Evolutionary conservation across 192 early-diverging fungal species (phyloP).

Genomic region (Diversispora eburnea): DNA sequence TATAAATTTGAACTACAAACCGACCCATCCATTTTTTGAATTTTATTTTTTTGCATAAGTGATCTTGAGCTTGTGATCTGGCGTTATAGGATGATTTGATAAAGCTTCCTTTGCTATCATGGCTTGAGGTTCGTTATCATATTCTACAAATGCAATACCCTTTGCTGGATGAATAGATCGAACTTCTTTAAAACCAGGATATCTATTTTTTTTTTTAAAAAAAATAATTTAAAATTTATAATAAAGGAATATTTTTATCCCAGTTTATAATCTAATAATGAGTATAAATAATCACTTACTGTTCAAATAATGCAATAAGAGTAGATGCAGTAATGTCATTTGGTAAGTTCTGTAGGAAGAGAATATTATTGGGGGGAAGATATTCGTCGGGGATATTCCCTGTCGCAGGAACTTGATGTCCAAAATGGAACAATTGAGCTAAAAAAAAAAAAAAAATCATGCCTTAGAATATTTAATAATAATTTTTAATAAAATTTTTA

Average conservation of each 20-base stretch:
- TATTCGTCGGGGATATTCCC: slow-evolving; percentile 64
- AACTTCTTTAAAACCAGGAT: slow-evolving; percentile 92
- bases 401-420: slow-evolving; percentile 27
- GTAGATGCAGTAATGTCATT: slow-evolving; percentile 61
- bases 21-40: not conserved
- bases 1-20: too few species aligned
- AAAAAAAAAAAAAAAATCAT: slow-evolving; percentile 6
- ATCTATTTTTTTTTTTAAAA: slow-evolving; percentile 32
- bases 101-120: slow-evolving; percentile 74
- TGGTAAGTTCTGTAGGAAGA: slow-evolving; percentile 90
- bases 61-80: slow-evolving; percentile 74
- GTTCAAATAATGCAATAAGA: slow-evolving; percentile 68
- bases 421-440: slow-evolving; percentile 23
- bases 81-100: slow-evolving; percentile 58
- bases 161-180: slow-evolving; percentile 88
- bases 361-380: slow-evolving; percentile 86
- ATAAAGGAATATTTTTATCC: not conserved
- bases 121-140: slow-evolving; percentile 79
- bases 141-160: slow-evolving; percentile 97
- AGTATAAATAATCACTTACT: slow-evolving; percentile 44
- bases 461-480: not conserved
- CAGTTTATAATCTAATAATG: not conserved
- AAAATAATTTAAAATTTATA: not conserved
- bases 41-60: slow-evolving; percentile 77
- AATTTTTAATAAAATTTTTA: not conserved